Evolutionary conservation across 345 rosid genomes (phyloP).

Genomic region (Passiflora organensis): DNA sequence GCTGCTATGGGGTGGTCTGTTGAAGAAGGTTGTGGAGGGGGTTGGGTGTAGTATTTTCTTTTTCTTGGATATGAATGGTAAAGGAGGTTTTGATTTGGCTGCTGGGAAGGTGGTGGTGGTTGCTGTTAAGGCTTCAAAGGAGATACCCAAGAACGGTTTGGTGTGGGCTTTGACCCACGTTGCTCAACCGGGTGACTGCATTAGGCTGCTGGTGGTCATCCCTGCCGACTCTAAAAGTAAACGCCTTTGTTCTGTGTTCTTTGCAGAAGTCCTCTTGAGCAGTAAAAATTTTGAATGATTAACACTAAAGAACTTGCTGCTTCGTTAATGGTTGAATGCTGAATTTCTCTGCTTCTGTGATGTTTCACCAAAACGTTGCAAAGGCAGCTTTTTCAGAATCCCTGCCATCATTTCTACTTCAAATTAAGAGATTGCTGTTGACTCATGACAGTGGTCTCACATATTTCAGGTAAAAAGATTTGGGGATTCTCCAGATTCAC

Average conservation of each 20-base stretch:
- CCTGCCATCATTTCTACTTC: too few relatives aligned
- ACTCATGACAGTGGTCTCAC: too few relatives aligned
- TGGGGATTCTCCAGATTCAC: constrained; percentile 89
- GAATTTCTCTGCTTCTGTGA: too few relatives aligned
- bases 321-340: neutral
- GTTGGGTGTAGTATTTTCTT: constrained; percentile 22
- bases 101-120: constrained; percentile 70
- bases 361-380: neutral
- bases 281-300: neutral
- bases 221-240: constrained; percentile 61
- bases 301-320: neutral
- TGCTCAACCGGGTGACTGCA: constrained; percentile 92
- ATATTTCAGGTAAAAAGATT: constrained; percentile 53
- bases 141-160: constrained; percentile 74
- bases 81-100: constrained; percentile 32
- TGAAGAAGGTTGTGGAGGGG: constrained; percentile 11
- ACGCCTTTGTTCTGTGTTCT: neutral
- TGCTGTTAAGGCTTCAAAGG: constrained; percentile 89
- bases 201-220: constrained; percentile 75
- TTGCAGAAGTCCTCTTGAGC: too few relatives aligned
- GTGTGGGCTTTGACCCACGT: constrained; percentile 98
- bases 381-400: too few relatives aligned
- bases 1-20: constrained; percentile 24
- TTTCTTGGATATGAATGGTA: constrained; percentile 22
- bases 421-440: neutral